Evolutionary conservation across 2,329 filamentous ascomycete species (phyloP).

Genomic region (Phaeosphaeria sp.): DNA sequence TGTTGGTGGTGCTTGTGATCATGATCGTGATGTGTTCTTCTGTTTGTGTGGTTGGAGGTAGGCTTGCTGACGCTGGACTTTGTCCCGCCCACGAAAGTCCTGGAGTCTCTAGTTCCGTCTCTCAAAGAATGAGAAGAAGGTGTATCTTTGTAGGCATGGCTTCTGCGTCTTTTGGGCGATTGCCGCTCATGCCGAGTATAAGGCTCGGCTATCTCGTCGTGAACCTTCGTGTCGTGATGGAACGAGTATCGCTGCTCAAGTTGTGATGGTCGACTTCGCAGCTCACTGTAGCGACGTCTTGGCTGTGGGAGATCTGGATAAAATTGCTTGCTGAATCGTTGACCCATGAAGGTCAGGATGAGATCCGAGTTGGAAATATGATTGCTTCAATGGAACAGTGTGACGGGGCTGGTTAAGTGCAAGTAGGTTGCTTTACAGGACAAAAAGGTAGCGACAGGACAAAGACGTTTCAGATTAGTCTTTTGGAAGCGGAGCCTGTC

Average conservation of each 20-base stretch:
- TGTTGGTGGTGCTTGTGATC: background rate
- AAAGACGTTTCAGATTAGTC: conserved; percentile 1
- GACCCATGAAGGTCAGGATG: conserved; percentile 12
- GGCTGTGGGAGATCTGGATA: background rate
- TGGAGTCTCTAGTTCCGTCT: conserved; percentile 10
- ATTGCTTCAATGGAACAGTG: background rate
- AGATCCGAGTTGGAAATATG: background rate
- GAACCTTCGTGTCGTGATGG: background rate
- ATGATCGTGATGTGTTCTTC: background rate
- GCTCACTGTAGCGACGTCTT: background rate
- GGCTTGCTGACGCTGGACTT: background rate
- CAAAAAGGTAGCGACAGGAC: background rate
- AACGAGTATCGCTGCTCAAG: background rate
- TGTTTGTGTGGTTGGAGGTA: background rate
- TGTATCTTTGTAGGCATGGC: conserved; percentile 45
- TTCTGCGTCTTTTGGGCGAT: conserved; percentile 19
- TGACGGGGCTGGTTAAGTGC: background rate
- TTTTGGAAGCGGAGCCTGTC: background rate
- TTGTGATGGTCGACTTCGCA: background rate
- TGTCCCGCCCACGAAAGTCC: background rate
- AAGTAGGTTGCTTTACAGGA: background rate
- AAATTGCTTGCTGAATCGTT: conserved; percentile 7
- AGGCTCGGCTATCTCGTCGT: background rate
- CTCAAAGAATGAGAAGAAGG: conserved; percentile 39
- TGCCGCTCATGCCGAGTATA: background rate